phyloP scores from a whole-genome alignment of 176 grass and related monocot species.

The Alloteropsis semialata region DNA sequence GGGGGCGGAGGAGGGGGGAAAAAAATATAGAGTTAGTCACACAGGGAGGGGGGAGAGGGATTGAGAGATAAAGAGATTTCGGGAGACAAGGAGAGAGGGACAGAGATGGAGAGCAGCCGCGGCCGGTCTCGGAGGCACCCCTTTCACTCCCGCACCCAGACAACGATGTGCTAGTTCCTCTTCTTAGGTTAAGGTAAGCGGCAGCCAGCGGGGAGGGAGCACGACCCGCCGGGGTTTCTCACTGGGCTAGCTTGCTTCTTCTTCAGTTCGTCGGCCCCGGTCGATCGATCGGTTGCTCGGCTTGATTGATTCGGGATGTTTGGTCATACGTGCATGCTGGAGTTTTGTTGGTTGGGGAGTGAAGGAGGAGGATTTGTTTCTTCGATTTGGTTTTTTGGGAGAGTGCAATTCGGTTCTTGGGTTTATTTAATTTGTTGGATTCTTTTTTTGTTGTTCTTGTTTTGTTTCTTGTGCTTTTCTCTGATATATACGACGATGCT shows the following conservation, averaged over 20 bases:
- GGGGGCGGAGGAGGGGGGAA: not conserved
- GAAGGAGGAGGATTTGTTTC: not conserved
- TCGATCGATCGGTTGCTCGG: not conserved
- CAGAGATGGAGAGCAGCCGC: slow-evolving; percentile 42
- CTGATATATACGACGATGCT: not conserved
- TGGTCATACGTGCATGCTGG: not conserved
- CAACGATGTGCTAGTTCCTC: slow-evolving; percentile 76
- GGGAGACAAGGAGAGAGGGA: slow-evolving; percentile 36
- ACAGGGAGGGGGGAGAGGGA: slow-evolving; percentile 36
- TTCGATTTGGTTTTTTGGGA: not conserved
- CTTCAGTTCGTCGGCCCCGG: not conserved
- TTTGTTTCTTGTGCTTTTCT: not conserved
- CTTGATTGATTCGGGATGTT: not conserved
- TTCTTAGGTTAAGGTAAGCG: slow-evolving; percentile 59
- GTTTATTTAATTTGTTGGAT: not conserved
- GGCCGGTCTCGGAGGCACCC: slow-evolving; percentile 29
- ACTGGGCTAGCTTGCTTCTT: not conserved
- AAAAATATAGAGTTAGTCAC: slow-evolving; percentile 60
- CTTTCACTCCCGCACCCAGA: slow-evolving; percentile 65
- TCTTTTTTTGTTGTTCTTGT: not conserved
- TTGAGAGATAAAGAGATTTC: slow-evolving; percentile 57
- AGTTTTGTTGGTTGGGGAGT: not conserved
- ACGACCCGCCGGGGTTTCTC: not conserved
- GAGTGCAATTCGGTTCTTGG: not conserved
- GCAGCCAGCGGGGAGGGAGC: not conserved